A percentile compares a stretch with the other conserved stretches of the same genome.
phyloP scores from a whole-genome alignment of 805 yeast genomes.

The Candida ulmi region DNA sequence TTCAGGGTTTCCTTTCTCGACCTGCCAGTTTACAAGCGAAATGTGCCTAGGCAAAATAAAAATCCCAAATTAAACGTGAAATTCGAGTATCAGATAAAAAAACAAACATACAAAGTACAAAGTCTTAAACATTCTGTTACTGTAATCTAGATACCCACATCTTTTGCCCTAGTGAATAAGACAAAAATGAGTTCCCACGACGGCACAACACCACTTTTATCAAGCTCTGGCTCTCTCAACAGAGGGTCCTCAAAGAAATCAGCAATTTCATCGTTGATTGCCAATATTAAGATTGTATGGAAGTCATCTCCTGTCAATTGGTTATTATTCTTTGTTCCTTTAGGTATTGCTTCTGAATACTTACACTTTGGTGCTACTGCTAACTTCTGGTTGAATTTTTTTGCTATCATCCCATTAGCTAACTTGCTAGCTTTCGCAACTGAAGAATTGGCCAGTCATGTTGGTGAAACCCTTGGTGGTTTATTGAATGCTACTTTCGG shows the following conservation, averaged over 20 bases:
- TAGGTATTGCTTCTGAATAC: constrained; percentile 74
- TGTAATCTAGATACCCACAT: too few species aligned
- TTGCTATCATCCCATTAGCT: constrained; percentile 91
- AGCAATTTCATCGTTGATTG: constrained; percentile 13
- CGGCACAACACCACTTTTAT: not conserved
- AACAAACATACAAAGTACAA: too few species aligned
- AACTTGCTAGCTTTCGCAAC: constrained; percentile 88
- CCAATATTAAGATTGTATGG: constrained; percentile 26
- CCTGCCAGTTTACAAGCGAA: too few species aligned
- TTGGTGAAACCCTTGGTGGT: constrained; percentile 92
- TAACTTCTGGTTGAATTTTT: constrained; percentile 70
- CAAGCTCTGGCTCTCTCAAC: constrained; percentile 4
- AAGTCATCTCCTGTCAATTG: constrained; percentile 69
- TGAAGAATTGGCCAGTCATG: constrained; percentile 81
- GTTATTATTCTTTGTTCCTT: constrained; percentile 77
- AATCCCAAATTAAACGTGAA: too few species aligned
- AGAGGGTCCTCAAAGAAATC: constrained; percentile 3
- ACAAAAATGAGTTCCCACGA: not conserved
- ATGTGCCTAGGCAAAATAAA: too few species aligned
- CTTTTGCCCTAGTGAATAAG: too few species aligned
- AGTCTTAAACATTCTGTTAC: too few species aligned
- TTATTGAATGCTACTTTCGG: constrained; percentile 95
- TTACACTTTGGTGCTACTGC: constrained; percentile 47
- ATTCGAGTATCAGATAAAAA: too few species aligned
- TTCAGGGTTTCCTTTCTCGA: too few species aligned